Evolutionary conservation across 2,329 filamentous ascomycete species (phyloP), one percentile per base, ranked within the genome.

Genomic region (Microsporum canis): DNA sequence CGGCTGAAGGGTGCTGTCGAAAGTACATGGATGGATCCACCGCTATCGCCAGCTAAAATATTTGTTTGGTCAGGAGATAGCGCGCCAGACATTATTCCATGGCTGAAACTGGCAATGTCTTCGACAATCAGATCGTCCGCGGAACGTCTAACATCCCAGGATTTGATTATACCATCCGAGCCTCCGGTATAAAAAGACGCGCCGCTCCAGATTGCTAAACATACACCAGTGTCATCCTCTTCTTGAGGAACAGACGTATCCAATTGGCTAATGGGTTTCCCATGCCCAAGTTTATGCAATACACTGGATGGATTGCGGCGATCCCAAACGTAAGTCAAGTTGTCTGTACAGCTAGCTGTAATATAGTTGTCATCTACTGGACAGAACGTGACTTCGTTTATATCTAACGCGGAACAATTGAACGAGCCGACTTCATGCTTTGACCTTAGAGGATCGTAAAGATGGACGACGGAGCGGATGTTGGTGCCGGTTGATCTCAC

Each of bases 301-400:
- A 79, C 72, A 14, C 68, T 63, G 39, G 77, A 71, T 0, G 75
- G 73, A 12, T 71, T 71, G 0, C 84, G 80, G 33, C 75, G 69
- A 67, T 86, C 84, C 82, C 83, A 86, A 3, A 86, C 73, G 68
- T 85, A 85, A 0, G 81, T 80, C 34, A 74, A 74, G 1, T 83
- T 82, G 68, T 84, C 77, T 0, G 84, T 86, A 63, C 83, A 84
- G 8, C 82, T 82, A 10, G 81, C 82, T 5, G 82, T 80, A 10
- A 85, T 72, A 60, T 84, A 74, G 41, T 78, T 76, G 1, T 79
- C 61, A 55, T 75, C 68, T 47, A 67, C 61, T 0, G 75, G 76
- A 61, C 78, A 81, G 65, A 80, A 81, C 0, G 79, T 73, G 0
- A 85, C 73, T 61, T 85, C 82, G 61, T 85, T 86, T 65, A 86